A percentile compares a stretch with the other conserved stretches of the same genome.
phyloP scores from a whole-genome alignment of 257 asterid genomes.

The Nicotiana sylvestris region DNA sequence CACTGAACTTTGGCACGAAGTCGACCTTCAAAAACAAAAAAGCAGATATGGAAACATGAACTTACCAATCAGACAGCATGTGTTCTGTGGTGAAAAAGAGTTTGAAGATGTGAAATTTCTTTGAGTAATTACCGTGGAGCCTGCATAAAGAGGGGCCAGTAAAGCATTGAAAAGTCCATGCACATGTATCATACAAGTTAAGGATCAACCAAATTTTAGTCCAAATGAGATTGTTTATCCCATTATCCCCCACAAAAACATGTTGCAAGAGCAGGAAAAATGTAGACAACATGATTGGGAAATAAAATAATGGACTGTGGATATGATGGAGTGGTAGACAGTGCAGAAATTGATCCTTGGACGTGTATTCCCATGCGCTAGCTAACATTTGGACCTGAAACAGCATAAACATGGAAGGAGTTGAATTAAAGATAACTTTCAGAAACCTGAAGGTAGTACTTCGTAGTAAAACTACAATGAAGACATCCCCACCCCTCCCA shows the following conservation, averaged over 20 bases:
- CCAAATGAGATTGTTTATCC: background rate
- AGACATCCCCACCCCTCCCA: background rate
- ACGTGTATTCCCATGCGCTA: conserved; percentile 19
- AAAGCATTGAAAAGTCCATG: conserved; percentile 21
- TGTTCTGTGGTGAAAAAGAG: background rate
- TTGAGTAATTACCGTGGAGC: conserved; percentile 52
- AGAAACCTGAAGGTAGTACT: background rate
- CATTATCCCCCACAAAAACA: background rate
- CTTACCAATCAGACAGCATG: conserved; percentile 7
- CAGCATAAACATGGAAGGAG: background rate
- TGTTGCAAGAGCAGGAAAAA: background rate
- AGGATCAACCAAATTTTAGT: conserved; percentile 1
- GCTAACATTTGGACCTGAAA: conserved; percentile 26
- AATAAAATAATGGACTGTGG: conserved; percentile 2
- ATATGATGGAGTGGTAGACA: conserved; percentile 27
- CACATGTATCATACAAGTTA: conserved; percentile 15
- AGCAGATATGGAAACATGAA: conserved; percentile 6
- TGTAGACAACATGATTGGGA: background rate
- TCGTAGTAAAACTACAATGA: background rate
- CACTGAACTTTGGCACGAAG: conserved; percentile 91
- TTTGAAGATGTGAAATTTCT: conserved; percentile 2
- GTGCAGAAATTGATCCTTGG: conserved; percentile 19
- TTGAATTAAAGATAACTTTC: background rate
- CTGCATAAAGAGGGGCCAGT: conserved; percentile 18
- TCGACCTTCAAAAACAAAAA: conserved; percentile 51